Evolutionary conservation across 1,139 yeast genomes (phyloP).

Genomic region (Taphrina deformans): DNA sequence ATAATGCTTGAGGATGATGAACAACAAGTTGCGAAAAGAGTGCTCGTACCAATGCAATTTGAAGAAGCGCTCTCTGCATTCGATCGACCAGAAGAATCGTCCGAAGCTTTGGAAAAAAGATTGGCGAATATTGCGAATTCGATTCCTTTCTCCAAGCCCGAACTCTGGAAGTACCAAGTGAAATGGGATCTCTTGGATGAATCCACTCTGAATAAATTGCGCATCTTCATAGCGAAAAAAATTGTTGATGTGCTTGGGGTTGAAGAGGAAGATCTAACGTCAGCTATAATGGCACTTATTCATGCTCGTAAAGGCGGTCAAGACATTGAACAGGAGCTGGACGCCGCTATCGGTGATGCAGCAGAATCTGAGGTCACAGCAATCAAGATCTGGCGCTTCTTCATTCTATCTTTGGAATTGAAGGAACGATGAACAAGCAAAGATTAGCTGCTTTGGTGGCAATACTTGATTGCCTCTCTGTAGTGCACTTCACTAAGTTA

Average conservation of each 20-base stretch:
- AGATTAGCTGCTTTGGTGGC: too few species aligned
- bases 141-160: constrained; percentile 40
- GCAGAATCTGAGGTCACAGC: constrained; percentile 45
- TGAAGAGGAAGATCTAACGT: constrained; percentile 46
- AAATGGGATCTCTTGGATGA: constrained; percentile 44
- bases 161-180: constrained; percentile 41
- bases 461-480: too few species aligned
- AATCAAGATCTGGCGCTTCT: constrained; percentile 43
- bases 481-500: too few species aligned
- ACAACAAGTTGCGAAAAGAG: constrained; percentile 31
- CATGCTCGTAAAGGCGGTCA: background rate
- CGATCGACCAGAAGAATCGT: background rate
- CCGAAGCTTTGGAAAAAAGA: constrained; percentile 16
- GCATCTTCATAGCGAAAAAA: constrained; percentile 42
- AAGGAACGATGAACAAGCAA: background rate
- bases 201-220: constrained; percentile 40
- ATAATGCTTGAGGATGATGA: constrained; percentile 37
- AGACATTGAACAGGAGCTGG: constrained; percentile 19
- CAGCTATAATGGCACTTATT: background rate
- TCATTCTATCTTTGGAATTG: constrained; percentile 38
- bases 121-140: constrained; percentile 20
- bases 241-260: constrained; percentile 46
- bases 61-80: background rate
- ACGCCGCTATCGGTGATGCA: constrained; percentile 22
- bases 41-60: constrained; percentile 33